Base-by-base conservation (phyloP, 139 green algal species). In the Coccomyxa sp. region DNA sequence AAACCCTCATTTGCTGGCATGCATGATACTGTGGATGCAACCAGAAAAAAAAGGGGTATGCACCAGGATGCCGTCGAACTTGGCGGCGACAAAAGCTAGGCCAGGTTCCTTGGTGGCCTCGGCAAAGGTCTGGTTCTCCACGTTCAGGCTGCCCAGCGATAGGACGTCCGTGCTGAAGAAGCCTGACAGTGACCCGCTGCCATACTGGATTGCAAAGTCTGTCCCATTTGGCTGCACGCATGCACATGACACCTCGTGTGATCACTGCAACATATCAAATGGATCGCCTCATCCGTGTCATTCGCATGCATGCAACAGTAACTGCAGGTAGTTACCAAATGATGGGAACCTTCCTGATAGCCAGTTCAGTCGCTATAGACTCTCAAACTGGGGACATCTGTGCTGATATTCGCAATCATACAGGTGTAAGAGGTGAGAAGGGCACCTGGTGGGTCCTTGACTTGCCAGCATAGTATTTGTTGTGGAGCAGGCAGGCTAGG, bases 11-110 rank as follows among this genome's bases (percentile, higher is more conserved):
- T 51, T 51, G 38, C 38, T 51, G 38, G 38, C 38, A 51, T 51
- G 38, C 38, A 51, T 51, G 38, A 51, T 51, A 51, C 38, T 51
- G 38, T 51, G 7, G 38, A 51, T 51, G 7, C 38, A 51, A 51
- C 3, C 38, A 51, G 9, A 71, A 71, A 25, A 1, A 28, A 28
- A 71, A 25, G 63, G 23, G 77, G 57, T 32, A 59, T 38, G 45
- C 77, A 95, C 93, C 87, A 99, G 86, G 85, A 99, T 99, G 79
- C 97, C 97, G 82, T 99, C 97, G 87, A 99, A 99, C 84, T 96
- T 96, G 66, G 95, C 96, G 15, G 94, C 92, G 67, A 99, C 90
- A 87, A 99, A 99, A 16, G 96, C 90, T 17, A 99, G 86, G 63
- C 94, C 93, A 11, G 97, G 97, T 90, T 99, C 97, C 77, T 91